phyloP scores from a whole-genome alignment of 2,329 filamentous ascomycete species.

The Huntiella bhutanensis region DNA sequence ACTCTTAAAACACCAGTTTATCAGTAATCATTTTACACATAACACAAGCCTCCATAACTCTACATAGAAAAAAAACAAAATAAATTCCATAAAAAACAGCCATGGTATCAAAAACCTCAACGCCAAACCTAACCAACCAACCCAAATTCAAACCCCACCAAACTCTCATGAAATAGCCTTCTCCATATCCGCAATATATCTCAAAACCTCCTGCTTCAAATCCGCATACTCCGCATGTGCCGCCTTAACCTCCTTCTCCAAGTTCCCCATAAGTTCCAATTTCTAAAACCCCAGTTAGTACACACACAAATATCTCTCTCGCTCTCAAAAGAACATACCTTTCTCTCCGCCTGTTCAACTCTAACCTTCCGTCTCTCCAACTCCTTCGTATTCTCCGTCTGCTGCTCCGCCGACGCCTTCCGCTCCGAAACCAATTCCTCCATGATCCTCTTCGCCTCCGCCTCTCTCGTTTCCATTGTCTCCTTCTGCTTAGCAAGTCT shows the following conservation, averaged over 20 bases:
- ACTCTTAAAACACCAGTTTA: no score
- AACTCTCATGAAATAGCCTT: constrained; percentile 41
- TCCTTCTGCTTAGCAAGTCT: constrained; percentile 68
- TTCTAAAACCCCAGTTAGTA: constrained; percentile 38
- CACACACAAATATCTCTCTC: background rate
- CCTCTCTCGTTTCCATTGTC: constrained; percentile 63
- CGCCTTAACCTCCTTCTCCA: constrained; percentile 79
- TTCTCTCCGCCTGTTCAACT: constrained; percentile 97
- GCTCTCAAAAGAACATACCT: constrained; percentile 37
- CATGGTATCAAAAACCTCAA: constrained; percentile 1
- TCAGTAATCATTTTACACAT: background rate
- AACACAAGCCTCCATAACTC: constrained; percentile 1
- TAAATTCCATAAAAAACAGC: constrained; percentile 1
- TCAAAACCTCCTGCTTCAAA: constrained; percentile 89
- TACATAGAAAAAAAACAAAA: constrained; percentile 4
- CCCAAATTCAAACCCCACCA: background rate
- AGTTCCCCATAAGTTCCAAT: constrained; percentile 92
- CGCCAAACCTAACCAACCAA: constrained; percentile 5
- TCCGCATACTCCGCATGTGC: constrained; percentile 92
- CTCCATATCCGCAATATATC: constrained; percentile 99
- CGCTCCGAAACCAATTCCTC: constrained; percentile 70
- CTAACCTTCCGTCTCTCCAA: constrained; percentile 83
- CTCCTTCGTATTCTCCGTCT: constrained; percentile 70
- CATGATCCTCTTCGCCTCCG: constrained; percentile 71
- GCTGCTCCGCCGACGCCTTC: constrained; percentile 63